Base-by-base conservation (phyloP, 257 asterid genomes). In the Plantago ovata region DNA sequence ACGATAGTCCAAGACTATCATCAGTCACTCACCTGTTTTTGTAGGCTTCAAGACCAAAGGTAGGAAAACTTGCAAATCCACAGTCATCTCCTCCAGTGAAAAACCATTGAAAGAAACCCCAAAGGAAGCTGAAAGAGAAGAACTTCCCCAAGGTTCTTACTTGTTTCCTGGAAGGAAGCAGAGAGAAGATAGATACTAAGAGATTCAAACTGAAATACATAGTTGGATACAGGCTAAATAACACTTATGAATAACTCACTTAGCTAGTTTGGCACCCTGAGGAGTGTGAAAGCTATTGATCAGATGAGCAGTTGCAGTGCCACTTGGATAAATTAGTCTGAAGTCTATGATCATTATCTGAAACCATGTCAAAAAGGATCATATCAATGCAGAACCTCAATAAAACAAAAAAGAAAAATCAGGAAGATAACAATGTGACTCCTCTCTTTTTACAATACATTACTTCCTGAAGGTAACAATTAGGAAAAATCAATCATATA, bases 91-190 rank as follows among this genome's bases (percentile, higher is more conserved):
- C 95, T 20, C 82, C 79, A 21, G 92, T 91, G 83, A 91, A 87
- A 71, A 91, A 91, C 98, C 98, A 91, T 62, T 91, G 98, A 75
- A 90, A 87, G 83, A 87, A 90, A 39, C 95, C 96, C 98, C 96
- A 90, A 48, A 90, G 46, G 75, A 91, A 91, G 79, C 98, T 91
- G 84, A 87, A 85, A 49, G 92, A 75, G 76, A 87, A 87, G 82
- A 91, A 87, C 38, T 85, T 91, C 43, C 96, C 98, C 66, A 91
- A 73, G 36, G 94, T 48, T 64, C 79, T 79, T 14, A 87, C 96
- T 71, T 91, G 95, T 80, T 81, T 87, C 89, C 98, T 91, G 82
- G 6, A 68, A 45, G 45, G 42, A 67, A 58, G 61, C 64, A 59
- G 24, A 21, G 41, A 38, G 40, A 53, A 46, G 24, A 38, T 36